Percentiles rank a stretch among this genome's conserved stretches.
Conservation (phyloP, 352 stramenopile genomes). For the Pilasporangium apinafurcum region DNA sequence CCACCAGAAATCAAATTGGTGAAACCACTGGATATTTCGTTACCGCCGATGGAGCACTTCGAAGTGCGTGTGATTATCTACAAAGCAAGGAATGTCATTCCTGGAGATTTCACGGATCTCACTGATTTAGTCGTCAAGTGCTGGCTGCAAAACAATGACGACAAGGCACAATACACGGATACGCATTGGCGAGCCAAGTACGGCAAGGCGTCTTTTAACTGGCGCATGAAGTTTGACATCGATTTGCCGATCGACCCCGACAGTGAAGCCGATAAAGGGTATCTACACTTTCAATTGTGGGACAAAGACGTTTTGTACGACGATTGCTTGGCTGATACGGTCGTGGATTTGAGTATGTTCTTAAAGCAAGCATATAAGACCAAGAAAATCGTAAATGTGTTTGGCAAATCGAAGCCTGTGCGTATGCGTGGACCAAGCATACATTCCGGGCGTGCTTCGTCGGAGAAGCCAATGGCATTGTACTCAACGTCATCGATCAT, state of each 20-base stretch:
- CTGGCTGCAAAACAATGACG: conserved; percentile 81
- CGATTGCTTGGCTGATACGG: conserved; percentile 68
- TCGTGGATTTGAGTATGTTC: conserved; percentile 57
- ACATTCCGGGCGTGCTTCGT: conserved; percentile 20
- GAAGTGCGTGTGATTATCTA: conserved; percentile 92
- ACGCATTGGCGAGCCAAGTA: conserved; percentile 88
- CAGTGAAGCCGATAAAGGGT: conserved; percentile 58
- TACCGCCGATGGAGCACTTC: conserved; percentile 67
- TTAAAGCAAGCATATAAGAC: conserved; percentile 67
- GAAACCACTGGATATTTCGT: conserved; percentile 71
- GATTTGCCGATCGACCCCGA: conserved; percentile 69
- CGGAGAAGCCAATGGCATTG: conserved; percentile 5
- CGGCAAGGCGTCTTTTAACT: conserved; percentile 89
- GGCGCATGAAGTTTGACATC: conserved; percentile 89
- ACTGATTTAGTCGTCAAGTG: conserved; percentile 88
- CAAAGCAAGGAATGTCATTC: conserved; percentile 85
- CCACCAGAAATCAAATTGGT: conserved; percentile 56
- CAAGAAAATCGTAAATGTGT: conserved; percentile 64
- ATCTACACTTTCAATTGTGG: conserved; percentile 76
- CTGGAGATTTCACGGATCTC: conserved; percentile 78
- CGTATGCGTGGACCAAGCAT: conserved; percentile 29
- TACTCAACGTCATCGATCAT: conserved; percentile 13
- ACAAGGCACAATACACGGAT: conserved; percentile 78
- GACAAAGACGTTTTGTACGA: conserved; percentile 75
- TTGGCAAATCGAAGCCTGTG: conserved; percentile 60